Evolutionary conservation across 768 basidiomycete species (phyloP), one percentile per base, ranked within the genome.

Genomic region (Tulasnella sp.): DNA sequence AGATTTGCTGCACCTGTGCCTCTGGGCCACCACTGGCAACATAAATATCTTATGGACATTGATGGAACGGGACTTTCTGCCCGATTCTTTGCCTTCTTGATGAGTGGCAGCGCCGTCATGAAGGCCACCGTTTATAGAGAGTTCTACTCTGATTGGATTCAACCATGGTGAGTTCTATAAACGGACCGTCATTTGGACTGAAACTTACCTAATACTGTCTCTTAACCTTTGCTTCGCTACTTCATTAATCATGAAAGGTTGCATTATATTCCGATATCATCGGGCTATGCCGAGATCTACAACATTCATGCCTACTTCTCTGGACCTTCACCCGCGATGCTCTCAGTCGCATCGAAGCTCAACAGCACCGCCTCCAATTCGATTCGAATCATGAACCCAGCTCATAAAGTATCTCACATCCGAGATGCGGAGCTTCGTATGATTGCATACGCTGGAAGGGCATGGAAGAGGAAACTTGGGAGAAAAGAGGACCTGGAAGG

Each of bases 241-340:
- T n/a, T n/a, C n/a, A n/a, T n/a, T n/a, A n/a, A n/a, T n/a, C n/a
- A n/a, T n/a, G n/a, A n/a, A 40, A 88, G 88, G 91, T 72, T 95
- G 19, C 93, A 98, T 66, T 98, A 77, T 62, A 91, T 98, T 58
- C 93, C 93, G 0, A 66, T 98, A 29, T 89, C 90, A 0, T 72
- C 81, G 35, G 73, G 79, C 3, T 96, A 95, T 65, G 67, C 73
- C 40, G 92, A 98, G 66, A 78, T 98, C 45, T 95, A 96, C 69
- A 92, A 95, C 62, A 75, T 96, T 47, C 77, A 86, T 59, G 76
- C 87, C 2, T 98, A 82, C 70, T 98, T 96, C 70, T 89, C 87
- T 0, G 92, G 92, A 0, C 78, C 85, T 1, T 73, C 85, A 0
- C 60, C 70, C 8, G 69, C 79, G 2, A 75, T 78, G 29, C 65